phyloP scores from a whole-genome alignment of 176 grass and related monocot genomes.

The bread wheat (Triticum aestivum) region DNA sequence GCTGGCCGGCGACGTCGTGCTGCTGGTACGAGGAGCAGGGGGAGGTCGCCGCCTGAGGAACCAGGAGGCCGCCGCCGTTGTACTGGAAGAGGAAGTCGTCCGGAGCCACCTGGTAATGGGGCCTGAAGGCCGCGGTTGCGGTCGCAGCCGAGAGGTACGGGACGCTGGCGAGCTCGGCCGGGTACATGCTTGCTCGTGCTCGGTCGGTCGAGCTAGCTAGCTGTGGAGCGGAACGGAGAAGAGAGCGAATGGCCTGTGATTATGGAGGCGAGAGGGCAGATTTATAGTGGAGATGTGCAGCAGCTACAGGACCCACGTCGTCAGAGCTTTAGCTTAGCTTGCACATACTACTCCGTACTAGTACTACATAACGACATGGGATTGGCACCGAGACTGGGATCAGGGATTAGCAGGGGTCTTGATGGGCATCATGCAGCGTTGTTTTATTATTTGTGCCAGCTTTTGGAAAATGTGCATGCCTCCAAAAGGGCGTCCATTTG shows the following conservation, averaged over 20 bases:
- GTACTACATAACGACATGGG: not conserved
- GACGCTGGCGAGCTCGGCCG: conserved; percentile 76
- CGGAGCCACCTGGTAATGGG: conserved; percentile 61
- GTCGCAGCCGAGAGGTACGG: conserved; percentile 53
- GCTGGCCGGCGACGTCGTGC: conserved; percentile 26
- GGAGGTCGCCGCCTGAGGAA: conserved; percentile 19
- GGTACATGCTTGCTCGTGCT: conserved; percentile 61
- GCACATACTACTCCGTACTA: not conserved
- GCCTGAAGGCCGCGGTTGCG: conserved; percentile 51
- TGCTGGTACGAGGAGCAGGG: conserved; percentile 18
- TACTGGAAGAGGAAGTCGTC: conserved; percentile 59
- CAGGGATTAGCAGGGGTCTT: conserved; percentile 18
- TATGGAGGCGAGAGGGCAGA: conserved; percentile 38
- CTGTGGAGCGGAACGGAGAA: not conserved
- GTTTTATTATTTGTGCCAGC: too few species aligned
- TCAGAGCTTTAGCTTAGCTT: not conserved
- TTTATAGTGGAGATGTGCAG: conserved; percentile 62
- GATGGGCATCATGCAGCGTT: conserved; percentile 31
- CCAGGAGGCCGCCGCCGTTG: conserved; percentile 10
- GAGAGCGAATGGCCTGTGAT: conserved; percentile 29
- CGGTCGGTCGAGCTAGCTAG: not conserved
- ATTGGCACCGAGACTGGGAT: not conserved
- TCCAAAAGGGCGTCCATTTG: conserved; percentile 38
- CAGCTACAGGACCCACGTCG: conserved; percentile 25
- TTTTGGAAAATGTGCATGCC: conserved; percentile 29